Base-by-base conservation (phyloP, 192 early-diverging fungal species). In the Entophlyctis helioformis region DNA sequence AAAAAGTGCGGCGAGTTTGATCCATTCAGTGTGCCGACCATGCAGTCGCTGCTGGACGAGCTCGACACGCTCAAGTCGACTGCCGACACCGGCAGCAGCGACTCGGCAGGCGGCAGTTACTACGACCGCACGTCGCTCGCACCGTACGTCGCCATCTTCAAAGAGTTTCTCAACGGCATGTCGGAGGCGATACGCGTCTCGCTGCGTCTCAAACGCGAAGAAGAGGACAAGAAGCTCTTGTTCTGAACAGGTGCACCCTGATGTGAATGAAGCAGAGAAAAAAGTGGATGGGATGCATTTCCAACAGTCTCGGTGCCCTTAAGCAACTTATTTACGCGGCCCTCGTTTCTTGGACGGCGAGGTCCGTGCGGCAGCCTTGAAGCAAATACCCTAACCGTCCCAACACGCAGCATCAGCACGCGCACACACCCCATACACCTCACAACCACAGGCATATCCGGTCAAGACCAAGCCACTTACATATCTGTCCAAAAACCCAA, bases 1-100 rank as follows among this genome's bases (percentile, higher is more conserved):
- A 71, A 76, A 37, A 59, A 57, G 13, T 90, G 87, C 46, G 84
- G 88, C 39, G 48, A 68, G 1, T 98, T 96, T 58, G 74, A 96
- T 48, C 95, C 95, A 21, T 59, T 79, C 12, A 50, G 49, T 1
- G 84, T 81, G 7, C 94, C 94, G 0, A 89, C 78, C 1, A 46
- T 98, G 25, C 42, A 62, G 11, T 59, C 67, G 33, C 59, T 98
- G 18, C 54, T 81, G 29, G 59, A 65, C 26, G 83, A 93, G 43
- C 39, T 87, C 16, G 4, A 46, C 29, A 13, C 27, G 25, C 1
- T 19, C 24, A 21, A 50, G 16, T 4, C 25, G 12, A 36, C 23
- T 29, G 29, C 28, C 24, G 23, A 48, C 6, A 39, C 11, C 18
- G 20, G 48, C 34, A 23, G 50, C n/a, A 16, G 21, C 12, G 0